Conservation (phyloP, 2,329 filamentous ascomycete species). For the Cylindrodendrum hubeiense region DNA sequence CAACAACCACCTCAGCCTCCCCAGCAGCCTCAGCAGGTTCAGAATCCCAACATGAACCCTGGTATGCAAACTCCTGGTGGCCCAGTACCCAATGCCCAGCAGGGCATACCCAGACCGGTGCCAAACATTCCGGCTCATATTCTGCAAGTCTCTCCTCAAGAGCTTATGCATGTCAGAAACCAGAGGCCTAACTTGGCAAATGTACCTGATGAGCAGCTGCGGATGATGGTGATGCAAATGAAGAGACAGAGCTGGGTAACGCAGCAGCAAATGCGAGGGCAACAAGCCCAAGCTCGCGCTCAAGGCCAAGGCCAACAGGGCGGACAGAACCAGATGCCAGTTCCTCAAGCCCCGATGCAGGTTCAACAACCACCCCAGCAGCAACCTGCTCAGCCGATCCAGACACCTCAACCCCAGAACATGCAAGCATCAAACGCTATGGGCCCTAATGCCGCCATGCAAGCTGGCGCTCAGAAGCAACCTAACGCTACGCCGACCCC, state of each 20-base stretch:
- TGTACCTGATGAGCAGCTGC: slow-evolving; percentile 51
- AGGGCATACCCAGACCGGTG: slow-evolving; percentile 41
- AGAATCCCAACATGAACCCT: slow-evolving; percentile 45
- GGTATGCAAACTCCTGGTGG: slow-evolving; percentile 37
- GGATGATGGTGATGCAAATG: slow-evolving; percentile 47
- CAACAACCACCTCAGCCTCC: slow-evolving; percentile 28
- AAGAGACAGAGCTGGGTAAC: slow-evolving; percentile 49
- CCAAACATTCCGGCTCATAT: slow-evolving; percentile 47
- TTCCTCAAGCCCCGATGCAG: slow-evolving; percentile 65
- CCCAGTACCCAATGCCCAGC: slow-evolving; percentile 46
- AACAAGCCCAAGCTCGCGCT: slow-evolving; percentile 51
- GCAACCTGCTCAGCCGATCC: slow-evolving; percentile 52
- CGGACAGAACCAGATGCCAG: slow-evolving; percentile 55
- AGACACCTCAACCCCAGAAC: slow-evolving; percentile 53
- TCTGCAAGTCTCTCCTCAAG: slow-evolving; percentile 49
- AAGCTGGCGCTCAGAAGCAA: slow-evolving; percentile 47
- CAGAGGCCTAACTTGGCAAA: slow-evolving; percentile 42
- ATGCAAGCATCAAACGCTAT: slow-evolving; percentile 56
- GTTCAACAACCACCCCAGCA: slow-evolving; percentile 58
- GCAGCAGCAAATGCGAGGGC: slow-evolving; percentile 46
- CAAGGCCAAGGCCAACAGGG: slow-evolving; percentile 52
- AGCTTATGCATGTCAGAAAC: slow-evolving; percentile 49
- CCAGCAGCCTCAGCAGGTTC: slow-evolving; percentile 43
- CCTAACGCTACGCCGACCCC: slow-evolving; percentile 43
- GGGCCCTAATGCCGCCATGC: slow-evolving; percentile 53